phyloP scores from a whole-genome alignment of 805 yeast species.

The Ogataea thermomethanolica region DNA sequence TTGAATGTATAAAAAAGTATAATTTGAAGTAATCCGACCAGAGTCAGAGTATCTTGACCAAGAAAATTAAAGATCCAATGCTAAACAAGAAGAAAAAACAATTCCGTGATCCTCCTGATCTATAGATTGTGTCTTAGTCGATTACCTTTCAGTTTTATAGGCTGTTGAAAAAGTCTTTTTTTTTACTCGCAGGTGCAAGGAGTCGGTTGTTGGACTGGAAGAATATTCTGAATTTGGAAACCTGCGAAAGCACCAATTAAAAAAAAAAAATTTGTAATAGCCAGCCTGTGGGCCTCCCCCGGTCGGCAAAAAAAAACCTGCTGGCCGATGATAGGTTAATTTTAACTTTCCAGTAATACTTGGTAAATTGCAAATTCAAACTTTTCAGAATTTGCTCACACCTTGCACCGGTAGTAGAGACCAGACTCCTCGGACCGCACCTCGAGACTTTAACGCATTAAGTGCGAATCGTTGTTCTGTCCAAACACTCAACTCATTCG shows the following conservation, averaged over 20 bases:
- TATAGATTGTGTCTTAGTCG: constrained; percentile 2
- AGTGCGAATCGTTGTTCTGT: no score
- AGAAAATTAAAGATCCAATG: neutral
- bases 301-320: neutral
- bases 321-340: constrained; percentile 1
- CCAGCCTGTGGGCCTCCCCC: no score
- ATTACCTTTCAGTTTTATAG: constrained; percentile 10
- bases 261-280: constrained; percentile 1
- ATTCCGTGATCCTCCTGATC: neutral
- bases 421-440: no score
- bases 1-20: constrained; percentile 5
- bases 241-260: constrained; percentile 3
- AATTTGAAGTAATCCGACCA: neutral
- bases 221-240: constrained; percentile 4
- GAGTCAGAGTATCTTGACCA: neutral
- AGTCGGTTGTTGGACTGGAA: constrained; percentile 2
- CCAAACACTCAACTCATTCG: neutral
- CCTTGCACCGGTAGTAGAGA: no score
- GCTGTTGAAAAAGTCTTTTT: constrained; percentile 6
- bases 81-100: neutral
- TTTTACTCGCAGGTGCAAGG: constrained; percentile 8
- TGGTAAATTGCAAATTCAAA: neutral
- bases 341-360: neutral
- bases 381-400: no score
- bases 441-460: no score